A percentile compares a stretch with the other conserved stretches of the same genome.
Evolutionary conservation across 371 early-diverging fungal species (phyloP).

Genomic region (Circinella umbellata): DNA sequence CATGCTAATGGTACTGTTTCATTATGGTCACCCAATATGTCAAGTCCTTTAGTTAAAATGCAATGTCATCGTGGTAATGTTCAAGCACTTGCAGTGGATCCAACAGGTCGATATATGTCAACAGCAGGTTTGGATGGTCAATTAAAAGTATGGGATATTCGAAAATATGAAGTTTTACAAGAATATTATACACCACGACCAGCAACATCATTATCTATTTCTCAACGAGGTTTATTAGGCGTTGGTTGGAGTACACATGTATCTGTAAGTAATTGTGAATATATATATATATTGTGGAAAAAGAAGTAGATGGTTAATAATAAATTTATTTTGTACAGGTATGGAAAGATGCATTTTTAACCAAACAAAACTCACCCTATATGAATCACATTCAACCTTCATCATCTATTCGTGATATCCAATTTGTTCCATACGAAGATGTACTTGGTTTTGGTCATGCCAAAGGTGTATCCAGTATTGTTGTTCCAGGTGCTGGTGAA

Average conservation of each 20-base stretch:
- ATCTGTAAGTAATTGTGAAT: slow-evolving; percentile 39
- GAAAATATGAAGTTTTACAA: slow-evolving; percentile 84
- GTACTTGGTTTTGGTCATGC: slow-evolving; percentile 92
- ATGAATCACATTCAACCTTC: slow-evolving; percentile 82
- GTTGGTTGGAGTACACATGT: slow-evolving; percentile 84
- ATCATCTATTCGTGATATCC: slow-evolving; percentile 59
- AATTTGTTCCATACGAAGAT: slow-evolving; percentile 98
- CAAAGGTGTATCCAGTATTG: slow-evolving; percentile 82
- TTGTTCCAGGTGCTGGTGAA: slow-evolving; percentile 95
- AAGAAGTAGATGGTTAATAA: no score
- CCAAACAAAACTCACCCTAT: slow-evolving; percentile 84
- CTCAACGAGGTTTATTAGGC: slow-evolving; percentile 87
- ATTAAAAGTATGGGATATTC: slow-evolving; percentile 96
- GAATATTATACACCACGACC: slow-evolving; percentile 81
- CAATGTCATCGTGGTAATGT: slow-evolving; percentile 92
- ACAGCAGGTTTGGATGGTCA: slow-evolving; percentile 92
- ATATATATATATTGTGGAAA: no score
- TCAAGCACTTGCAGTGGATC: slow-evolving; percentile 86
- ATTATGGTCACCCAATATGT: slow-evolving; percentile 92
- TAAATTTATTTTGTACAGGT: slow-evolving; percentile 35
- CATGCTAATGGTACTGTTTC: slow-evolving; percentile 95
- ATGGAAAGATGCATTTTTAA: slow-evolving; percentile 88
- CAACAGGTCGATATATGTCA: slow-evolving; percentile 90
- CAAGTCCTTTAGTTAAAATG: slow-evolving; percentile 92
- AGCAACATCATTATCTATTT: slow-evolving; percentile 77